Percentiles rank a stretch among this genome's conserved stretches.
phyloP scores from a whole-genome alignment of 179 eudicot species.

The Dionaea muscipula region DNA sequence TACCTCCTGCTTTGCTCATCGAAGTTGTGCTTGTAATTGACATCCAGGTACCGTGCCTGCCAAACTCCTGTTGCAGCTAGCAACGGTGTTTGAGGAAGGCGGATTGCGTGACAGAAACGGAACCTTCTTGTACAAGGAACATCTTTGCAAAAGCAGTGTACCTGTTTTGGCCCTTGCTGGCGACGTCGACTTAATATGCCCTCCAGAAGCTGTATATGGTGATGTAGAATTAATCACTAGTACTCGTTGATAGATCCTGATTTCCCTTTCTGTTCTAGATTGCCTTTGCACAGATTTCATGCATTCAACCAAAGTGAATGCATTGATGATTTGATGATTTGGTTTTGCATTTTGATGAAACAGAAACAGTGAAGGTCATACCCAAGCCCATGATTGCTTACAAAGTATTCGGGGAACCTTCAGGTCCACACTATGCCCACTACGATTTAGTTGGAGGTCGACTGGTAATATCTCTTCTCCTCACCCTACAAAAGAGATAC shows the following conservation, averaged over 20 bases:
- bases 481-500: background rate
- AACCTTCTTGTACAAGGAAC: slow-evolving; percentile 59
- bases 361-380: slow-evolving; percentile 67
- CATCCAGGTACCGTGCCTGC: slow-evolving; percentile 42
- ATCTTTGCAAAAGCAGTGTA: slow-evolving; percentile 45
- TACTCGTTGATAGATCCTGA: background rate
- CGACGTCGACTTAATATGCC: slow-evolving; percentile 64
- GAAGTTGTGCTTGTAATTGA: background rate
- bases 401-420: slow-evolving; percentile 60
- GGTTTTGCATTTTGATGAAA: slow-evolving; percentile 6
- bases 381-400: slow-evolving; percentile 46
- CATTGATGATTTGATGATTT: background rate
- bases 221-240: background rate
- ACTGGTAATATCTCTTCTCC: slow-evolving; percentile 25
- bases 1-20: too few relatives aligned
- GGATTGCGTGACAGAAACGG: slow-evolving; percentile 59
- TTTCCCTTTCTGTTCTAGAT: background rate
- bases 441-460: slow-evolving; percentile 77
- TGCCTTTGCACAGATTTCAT: background rate
- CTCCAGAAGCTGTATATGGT: slow-evolving; percentile 78
- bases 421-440: slow-evolving; percentile 90
- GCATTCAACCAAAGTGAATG: too few relatives aligned
- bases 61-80: slow-evolving; percentile 54
- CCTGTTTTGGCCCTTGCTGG: slow-evolving; percentile 73
- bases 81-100: slow-evolving; percentile 48